Percentiles rank a stretch among this genome's conserved stretches.
Evolutionary conservation across 352 stramenopile species (phyloP).

Genomic region (Pythium plurisporium): DNA sequence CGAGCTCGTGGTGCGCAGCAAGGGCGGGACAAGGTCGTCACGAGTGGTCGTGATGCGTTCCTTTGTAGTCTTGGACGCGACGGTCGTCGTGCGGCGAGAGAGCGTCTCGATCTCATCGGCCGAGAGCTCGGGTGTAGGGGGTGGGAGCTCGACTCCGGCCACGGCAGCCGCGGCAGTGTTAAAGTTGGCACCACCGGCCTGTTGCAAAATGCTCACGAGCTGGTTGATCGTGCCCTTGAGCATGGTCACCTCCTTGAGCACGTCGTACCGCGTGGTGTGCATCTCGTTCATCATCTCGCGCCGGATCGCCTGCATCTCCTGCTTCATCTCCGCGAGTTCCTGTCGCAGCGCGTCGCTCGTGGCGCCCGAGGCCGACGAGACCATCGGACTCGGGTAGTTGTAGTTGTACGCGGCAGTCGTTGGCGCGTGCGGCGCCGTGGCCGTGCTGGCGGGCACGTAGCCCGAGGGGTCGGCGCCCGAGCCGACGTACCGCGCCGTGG

Average conservation of each 20-base stretch:
- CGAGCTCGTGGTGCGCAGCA: conserved; percentile 29
- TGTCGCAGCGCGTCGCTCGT: conserved; percentile 26
- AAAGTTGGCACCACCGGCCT: conserved; percentile 19
- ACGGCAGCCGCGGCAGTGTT: conserved; percentile 7
- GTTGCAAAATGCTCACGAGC: conserved; percentile 37
- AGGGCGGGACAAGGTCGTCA: conserved; percentile 24
- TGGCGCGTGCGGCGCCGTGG: not conserved
- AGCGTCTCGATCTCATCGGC: conserved; percentile 38
- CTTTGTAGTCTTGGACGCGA: conserved; percentile 43
- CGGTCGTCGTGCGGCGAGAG: conserved; percentile 39
- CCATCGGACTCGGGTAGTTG: not conserved
- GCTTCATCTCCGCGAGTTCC: conserved; percentile 59
- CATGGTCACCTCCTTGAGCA: conserved; percentile 81
- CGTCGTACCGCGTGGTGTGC: conserved; percentile 75
- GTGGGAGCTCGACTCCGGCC: conserved; percentile 10
- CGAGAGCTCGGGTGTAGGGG: conserved; percentile 30
- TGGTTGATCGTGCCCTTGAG: conserved; percentile 74
- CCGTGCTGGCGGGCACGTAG: conserved; percentile 20
- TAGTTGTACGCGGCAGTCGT: not conserved
- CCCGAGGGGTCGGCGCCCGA: conserved; percentile 19
- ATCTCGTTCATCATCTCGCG: conserved; percentile 85
- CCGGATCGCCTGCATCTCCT: conserved; percentile 59
- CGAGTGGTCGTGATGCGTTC: conserved; percentile 46
- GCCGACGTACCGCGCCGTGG: conserved; percentile 31
- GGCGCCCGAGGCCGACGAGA: not conserved